Evolutionary conservation across 2,329 filamentous ascomycete genomes (phyloP).

Genomic region (Xylariaceae sp.): DNA sequence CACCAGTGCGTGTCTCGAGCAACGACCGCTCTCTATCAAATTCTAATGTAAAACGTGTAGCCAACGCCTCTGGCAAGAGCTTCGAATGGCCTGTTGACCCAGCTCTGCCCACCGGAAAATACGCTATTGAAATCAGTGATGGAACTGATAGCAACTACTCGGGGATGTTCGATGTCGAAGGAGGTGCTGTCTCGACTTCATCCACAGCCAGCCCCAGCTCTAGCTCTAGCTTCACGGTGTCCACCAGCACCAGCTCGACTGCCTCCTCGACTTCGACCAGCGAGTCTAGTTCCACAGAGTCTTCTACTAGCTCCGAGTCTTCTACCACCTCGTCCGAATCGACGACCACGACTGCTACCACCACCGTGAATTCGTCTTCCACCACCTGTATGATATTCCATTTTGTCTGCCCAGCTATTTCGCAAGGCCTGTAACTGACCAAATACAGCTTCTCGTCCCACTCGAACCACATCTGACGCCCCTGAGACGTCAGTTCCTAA

Average conservation of each 20-base stretch:
- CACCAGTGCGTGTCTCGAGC: slow-evolving; percentile 43
- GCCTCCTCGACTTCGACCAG: slow-evolving; percentile 9
- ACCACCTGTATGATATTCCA: slow-evolving; percentile 20
- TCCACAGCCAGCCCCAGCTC: slow-evolving; percentile 16
- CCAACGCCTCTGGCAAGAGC: slow-evolving; percentile 43
- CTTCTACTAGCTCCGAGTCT: slow-evolving; percentile 17
- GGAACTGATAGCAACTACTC: slow-evolving; percentile 53
- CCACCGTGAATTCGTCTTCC: not conserved
- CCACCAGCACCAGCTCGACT: slow-evolving; percentile 27
- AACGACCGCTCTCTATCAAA: not conserved
- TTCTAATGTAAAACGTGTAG: slow-evolving; percentile 37
- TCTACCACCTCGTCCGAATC: slow-evolving; percentile 8
- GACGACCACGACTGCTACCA: not conserved
- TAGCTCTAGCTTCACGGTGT: slow-evolving; percentile 26
- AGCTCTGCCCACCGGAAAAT: slow-evolving; percentile 48
- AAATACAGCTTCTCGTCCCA: slow-evolving; percentile 25
- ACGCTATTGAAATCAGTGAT: slow-evolving; percentile 56
- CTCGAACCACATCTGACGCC: slow-evolving; percentile 24
- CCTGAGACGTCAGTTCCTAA: slow-evolving; percentile 33
- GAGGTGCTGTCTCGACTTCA: slow-evolving; percentile 32
- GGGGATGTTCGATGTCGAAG: slow-evolving; percentile 46
- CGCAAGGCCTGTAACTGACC: slow-evolving; percentile 9
- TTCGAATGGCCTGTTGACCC: slow-evolving; percentile 49
- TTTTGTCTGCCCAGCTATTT: not conserved
- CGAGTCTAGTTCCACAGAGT: not conserved